Base-by-base conservation (phyloP, 192 early-diverging fungal species). In the Podila minutissima region DNA sequence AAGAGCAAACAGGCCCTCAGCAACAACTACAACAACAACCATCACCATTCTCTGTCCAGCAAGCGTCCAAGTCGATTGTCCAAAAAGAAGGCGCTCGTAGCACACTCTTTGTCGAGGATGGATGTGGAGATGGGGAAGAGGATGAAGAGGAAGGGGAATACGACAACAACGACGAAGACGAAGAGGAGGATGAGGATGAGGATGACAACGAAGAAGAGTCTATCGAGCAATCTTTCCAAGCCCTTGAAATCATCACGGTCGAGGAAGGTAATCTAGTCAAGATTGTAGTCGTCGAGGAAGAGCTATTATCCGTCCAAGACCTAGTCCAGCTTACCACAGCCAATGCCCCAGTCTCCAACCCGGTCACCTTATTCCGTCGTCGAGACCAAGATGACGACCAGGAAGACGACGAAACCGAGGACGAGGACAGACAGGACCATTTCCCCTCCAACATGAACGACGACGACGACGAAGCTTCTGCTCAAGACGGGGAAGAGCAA, bases 401-500 rank as follows among this genome's bases (percentile, higher is more conserved):
- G 10, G 60, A 50, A 22, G 59, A 61, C 12, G 50, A 32, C 1
- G 59, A 70, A 5, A 37, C 15, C 12, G 46, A 61, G 13, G 69
- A 71, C 60, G 69, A 71, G 58, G 69, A 71, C 59, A 59, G 60
- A 12, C 69, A 53, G 10, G 69, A 71, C 29, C 69, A 62, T 17
- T 71, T 50, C 13, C 69, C 69, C 1, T 33, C 48, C 12, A 61
- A 53, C 31, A 46, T 71, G 5, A n/a, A 57, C 33, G 33, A 71
- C 5, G 48, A 71, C 5, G 48, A 35, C 0, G 48, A 37, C 46
- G 60, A 62, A 2, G 13, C 12, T 13, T 33, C 60, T 29, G 11
- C 0, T 20, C 28, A 66, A 9, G 64, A 51, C 5, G 64, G 0
- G 5, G 26, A 51, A 11, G 59, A 65, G 1, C 62, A 62, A 24